Evolutionary conservation across 495 filamentous ascomycete species (phyloP).

Genomic region (Tuber calosporum): DNA sequence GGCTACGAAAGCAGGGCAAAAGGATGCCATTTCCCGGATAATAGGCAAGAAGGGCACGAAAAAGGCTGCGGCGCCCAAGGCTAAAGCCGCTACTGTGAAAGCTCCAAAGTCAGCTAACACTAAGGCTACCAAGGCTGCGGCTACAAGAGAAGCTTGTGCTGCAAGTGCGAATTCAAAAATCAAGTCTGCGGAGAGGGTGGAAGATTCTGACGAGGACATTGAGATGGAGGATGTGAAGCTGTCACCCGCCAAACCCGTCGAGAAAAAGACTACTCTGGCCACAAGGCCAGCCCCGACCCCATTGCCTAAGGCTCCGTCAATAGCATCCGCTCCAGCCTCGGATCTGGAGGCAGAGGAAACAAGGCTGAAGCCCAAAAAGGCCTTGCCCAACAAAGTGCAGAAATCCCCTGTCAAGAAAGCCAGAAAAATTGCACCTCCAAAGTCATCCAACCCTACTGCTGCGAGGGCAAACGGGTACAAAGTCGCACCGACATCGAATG

Average conservation of each 20-base stretch:
- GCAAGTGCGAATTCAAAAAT: conserved; percentile 43
- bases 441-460: conserved; percentile 12
- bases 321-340: conserved; percentile 26
- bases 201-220: conserved; percentile 57
- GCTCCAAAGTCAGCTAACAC: conserved; percentile 35
- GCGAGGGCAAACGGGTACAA: conserved; percentile 39
- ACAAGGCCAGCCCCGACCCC: conserved; percentile 8
- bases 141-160: conserved; percentile 14
- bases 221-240: conserved; percentile 46
- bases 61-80: conserved; percentile 41
- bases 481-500: conserved; percentile 17
- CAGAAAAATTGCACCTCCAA: conserved; percentile 15
- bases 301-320: conserved; percentile 16
- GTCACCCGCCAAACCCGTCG: conserved; percentile 28
- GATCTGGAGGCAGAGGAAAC: conserved; percentile 35
- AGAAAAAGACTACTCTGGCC: conserved; percentile 15
- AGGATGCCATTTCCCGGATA: conserved; percentile 41
- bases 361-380: conserved; percentile 23
- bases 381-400: neutral
- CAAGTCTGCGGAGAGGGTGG: conserved; percentile 59
- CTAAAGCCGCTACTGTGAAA: conserved; percentile 34
- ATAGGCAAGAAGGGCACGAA: conserved; percentile 50
- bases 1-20: conserved; percentile 35
- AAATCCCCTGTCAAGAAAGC: conserved; percentile 30
- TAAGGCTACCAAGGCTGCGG: conserved; percentile 19